Evolutionary conservation across 805 yeast species (phyloP).

Genomic region (Ogataea populi-albae): DNA sequence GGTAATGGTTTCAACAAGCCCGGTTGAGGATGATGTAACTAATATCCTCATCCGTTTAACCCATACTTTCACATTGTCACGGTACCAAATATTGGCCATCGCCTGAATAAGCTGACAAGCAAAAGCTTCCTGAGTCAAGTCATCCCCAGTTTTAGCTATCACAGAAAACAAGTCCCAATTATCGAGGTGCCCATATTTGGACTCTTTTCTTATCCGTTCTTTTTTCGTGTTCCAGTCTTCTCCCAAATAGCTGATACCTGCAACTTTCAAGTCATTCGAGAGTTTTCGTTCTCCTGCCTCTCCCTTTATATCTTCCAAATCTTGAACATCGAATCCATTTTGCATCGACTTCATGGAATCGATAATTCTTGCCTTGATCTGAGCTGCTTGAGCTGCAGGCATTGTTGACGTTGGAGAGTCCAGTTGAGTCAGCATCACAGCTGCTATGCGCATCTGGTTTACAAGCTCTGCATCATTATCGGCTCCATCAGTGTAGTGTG

Average conservation of each 20-base stretch:
- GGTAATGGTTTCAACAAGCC: slow-evolving; percentile 92
- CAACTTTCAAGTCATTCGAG: slow-evolving; percentile 87
- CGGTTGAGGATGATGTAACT: slow-evolving; percentile 86
- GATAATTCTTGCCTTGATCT: slow-evolving; percentile 66
- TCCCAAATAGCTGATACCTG: slow-evolving; percentile 71
- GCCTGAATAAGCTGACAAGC: slow-evolving; percentile 93
- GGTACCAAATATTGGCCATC: slow-evolving; percentile 81
- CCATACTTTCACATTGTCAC: slow-evolving; percentile 73
- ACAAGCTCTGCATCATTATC: slow-evolving; percentile 55
- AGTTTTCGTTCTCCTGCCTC: slow-evolving; percentile 88
- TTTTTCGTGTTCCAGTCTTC: slow-evolving; percentile 91
- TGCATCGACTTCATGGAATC: slow-evolving; percentile 76
- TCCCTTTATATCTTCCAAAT: slow-evolving; percentile 51
- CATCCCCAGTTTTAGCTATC: slow-evolving; percentile 95
- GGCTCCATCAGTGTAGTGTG: slow-evolving; percentile 23
- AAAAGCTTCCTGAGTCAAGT: slow-evolving; percentile 93
- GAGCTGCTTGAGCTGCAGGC: slow-evolving; percentile 58
- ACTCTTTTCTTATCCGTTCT: slow-evolving; percentile 71
- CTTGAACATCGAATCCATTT: slow-evolving; percentile 56
- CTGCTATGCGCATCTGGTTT: slow-evolving; percentile 93
- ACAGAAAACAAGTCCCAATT: slow-evolving; percentile 96
- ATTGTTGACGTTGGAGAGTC: slow-evolving; percentile 56
- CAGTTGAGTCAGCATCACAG: slow-evolving; percentile 88
- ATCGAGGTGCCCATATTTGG: slow-evolving; percentile 79
- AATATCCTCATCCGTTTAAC: slow-evolving; percentile 90